phyloP scores from a whole-genome alignment of 2,329 filamentous ascomycete species.

The Gaeumannomyces sp. region DNA sequence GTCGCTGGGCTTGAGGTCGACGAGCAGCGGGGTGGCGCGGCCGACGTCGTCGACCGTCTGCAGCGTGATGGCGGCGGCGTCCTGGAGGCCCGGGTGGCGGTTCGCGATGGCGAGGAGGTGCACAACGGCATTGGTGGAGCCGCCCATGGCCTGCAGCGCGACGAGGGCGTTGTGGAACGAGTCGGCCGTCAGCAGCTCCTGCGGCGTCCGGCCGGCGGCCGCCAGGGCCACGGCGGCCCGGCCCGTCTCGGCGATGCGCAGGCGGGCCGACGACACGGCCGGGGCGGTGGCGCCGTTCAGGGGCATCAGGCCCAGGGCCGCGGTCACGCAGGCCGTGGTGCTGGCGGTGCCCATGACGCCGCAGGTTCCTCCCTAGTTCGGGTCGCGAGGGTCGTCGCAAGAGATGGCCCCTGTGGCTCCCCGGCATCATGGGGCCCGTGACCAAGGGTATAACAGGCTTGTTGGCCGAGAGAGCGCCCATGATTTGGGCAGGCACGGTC shows the following conservation, averaged over 20 bases:
- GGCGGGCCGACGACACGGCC: slow-evolving; percentile 69
- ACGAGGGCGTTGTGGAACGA: slow-evolving; percentile 82
- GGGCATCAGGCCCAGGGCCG: slow-evolving; percentile 74
- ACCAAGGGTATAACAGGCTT: slow-evolving; percentile 64
- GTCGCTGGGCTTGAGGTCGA: slow-evolving; percentile 80
- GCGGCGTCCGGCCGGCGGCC: slow-evolving; percentile 62
- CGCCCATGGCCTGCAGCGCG: slow-evolving; percentile 75
- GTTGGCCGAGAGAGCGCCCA: slow-evolving; percentile 70
- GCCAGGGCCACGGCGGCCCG: slow-evolving; percentile 62
- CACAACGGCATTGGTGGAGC: slow-evolving; percentile 78
- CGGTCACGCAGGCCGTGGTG: slow-evolving; percentile 81
- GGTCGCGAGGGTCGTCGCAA: background rate
- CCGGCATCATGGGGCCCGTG: slow-evolving; percentile 69
- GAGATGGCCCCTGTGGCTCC: slow-evolving; percentile 49
- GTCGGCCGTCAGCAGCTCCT: slow-evolving; percentile 63
- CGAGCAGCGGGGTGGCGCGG: slow-evolving; percentile 71
- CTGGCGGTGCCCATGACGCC: slow-evolving; percentile 91
- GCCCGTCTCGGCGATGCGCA: slow-evolving; percentile 70
- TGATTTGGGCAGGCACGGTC: slow-evolving; percentile 66
- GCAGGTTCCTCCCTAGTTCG: slow-evolving; percentile 61
- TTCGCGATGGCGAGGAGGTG: slow-evolving; percentile 82
- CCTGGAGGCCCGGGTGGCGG: slow-evolving; percentile 62
- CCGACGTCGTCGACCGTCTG: slow-evolving; percentile 75
- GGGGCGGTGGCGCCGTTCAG: slow-evolving; percentile 73
- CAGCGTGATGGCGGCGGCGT: slow-evolving; percentile 57